Base-by-base conservation (phyloP, 2,329 filamentous ascomycete genomes). In the Ophiostoma triangulosporum region DNA sequence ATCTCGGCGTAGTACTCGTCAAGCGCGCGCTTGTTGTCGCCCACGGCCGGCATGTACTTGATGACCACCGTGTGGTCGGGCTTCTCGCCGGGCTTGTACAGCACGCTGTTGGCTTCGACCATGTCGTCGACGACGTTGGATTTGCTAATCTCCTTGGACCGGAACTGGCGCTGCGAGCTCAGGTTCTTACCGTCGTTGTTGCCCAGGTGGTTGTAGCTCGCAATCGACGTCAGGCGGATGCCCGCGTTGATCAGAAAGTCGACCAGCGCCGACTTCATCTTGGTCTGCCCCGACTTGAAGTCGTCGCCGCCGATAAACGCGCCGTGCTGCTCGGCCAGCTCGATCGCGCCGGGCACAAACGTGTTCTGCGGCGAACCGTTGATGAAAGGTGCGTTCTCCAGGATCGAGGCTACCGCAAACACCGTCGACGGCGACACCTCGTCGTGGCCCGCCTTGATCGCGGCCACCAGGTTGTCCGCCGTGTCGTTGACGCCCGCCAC, bases 1-100 rank as follows among this genome's bases (percentile, higher is more conserved):
- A 98, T 97, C 77, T 98, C 91, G 54, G 89, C 93, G 63, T 96
- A 96, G 80, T 98, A 98, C 77, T 98, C 93, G 65, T 98, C 93
- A 53, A 98, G 78, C 53, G 93, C 93, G 66, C 93, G 89, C 82
- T 98, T 98, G 80, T 96, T 94, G 73, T 98, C 93, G 58, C 93
- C 93, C 49, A 98, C 93, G 59, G 90, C 88, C 33, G 93, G 93
- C 90, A 98, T 95, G 77, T 98, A 98, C 81, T 98, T 98, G 82
- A 98, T 98, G 62, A 98, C 93, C 56, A 98, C 93, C 56, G 88
- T 94, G 75, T 98, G 93, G 68, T 98, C 90, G 2, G 93, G 93
- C 70, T 97, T 90, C 74, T 98, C 93, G 62, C 84, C 89, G 64
- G 87, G 75, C 70, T 84, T 81, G 77, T 98, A 98, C 54, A 98